These are phyloP conservation scores for Ailanthus altissimus DNA, from an alignment of 345 rosid species.

Conservation along the genomic window DNA sequence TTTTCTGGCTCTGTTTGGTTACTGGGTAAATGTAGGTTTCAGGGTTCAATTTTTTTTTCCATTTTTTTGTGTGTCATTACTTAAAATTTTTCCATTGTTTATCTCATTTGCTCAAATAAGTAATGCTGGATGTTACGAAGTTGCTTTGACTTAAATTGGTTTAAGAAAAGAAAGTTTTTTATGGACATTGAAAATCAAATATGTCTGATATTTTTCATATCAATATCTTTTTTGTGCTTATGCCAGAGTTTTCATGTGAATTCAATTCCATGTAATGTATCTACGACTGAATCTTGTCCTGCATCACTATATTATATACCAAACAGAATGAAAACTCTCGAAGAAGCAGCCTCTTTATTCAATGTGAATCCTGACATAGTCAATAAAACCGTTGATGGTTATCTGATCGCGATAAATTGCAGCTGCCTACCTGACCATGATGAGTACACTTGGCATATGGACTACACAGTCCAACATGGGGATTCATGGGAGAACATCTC, in stretches of 20 bases:
- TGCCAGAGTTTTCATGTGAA: slow-evolving; percentile 18
- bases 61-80: too few relatives aligned
- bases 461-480: slow-evolving; percentile 27
- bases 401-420: slow-evolving; percentile 30
- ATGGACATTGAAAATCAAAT: background rate
- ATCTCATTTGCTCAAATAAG: background rate
- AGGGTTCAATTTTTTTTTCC: background rate
- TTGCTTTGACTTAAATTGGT: background rate
- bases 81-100: too few relatives aligned
- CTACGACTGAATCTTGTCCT: slow-evolving; percentile 28
- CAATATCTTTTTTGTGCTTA: background rate
- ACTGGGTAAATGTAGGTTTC: background rate
- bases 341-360: slow-evolving; percentile 34
- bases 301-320: slow-evolving; percentile 33
- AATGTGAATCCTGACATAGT: slow-evolving; percentile 18
- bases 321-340: slow-evolving; percentile 16
- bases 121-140: background rate
- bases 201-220: slow-evolving; percentile 15
- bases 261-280: slow-evolving; percentile 28
- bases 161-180: slow-evolving; percentile 12
- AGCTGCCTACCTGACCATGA: slow-evolving; percentile 19
- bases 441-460: slow-evolving; percentile 25
- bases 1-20: background rate
- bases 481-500: slow-evolving; percentile 32
- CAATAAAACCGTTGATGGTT: slow-evolving; percentile 32